These are phyloP conservation scores for Quercus rubra DNA, from an alignment of 306 rosid species.

Conservation along the genomic window DNA sequence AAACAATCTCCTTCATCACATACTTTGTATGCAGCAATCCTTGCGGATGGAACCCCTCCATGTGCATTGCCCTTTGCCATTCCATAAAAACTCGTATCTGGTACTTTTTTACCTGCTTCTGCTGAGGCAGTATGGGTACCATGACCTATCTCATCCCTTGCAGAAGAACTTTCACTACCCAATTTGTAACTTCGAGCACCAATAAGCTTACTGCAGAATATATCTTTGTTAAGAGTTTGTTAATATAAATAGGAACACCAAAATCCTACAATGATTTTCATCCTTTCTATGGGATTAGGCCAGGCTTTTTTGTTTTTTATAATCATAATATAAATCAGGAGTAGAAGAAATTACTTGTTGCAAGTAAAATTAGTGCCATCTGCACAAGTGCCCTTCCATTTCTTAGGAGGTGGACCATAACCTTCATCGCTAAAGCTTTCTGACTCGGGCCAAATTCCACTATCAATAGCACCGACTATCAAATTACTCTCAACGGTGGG, in stretches of 20 bases:
- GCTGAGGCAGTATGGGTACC: constrained; percentile 26
- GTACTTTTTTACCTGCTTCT: constrained; percentile 16
- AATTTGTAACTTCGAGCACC: constrained; percentile 2
- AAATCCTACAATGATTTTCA: too few relatives aligned
- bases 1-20: not conserved
- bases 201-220: constrained; percentile 9
- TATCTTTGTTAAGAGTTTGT: not conserved
- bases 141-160: constrained; percentile 22
- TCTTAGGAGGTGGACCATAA: too few relatives aligned
- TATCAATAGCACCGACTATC: constrained; percentile 19
- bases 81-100: constrained; percentile 1
- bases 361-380: too few relatives aligned
- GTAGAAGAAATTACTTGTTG: too few relatives aligned
- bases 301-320: too few relatives aligned
- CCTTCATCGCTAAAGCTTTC: too few relatives aligned
- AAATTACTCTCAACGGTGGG: not conserved
- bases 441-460: constrained; percentile 18
- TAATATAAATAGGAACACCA: not conserved
- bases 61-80: constrained; percentile 11
- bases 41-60: constrained; percentile 21
- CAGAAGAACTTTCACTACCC: not conserved
- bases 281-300: too few relatives aligned
- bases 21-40: constrained; percentile 14
- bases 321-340: not conserved
- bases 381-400: too few relatives aligned